Evolutionary conservation across 2,329 filamentous ascomycete species (phyloP).

Genomic region (Fusarium illudens): DNA sequence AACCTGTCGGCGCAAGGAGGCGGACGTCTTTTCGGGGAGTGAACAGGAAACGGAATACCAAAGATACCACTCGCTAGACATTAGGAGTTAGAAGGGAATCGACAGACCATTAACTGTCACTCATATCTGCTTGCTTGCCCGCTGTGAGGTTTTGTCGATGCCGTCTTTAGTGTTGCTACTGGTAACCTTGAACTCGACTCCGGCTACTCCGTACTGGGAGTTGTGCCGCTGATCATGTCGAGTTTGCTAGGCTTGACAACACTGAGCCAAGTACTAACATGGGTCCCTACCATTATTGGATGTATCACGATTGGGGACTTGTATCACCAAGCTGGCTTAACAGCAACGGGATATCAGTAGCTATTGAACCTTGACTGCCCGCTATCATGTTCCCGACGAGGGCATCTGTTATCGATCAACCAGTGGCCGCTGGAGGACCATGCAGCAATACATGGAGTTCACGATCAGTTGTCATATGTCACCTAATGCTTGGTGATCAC

Average conservation of each 20-base stretch:
- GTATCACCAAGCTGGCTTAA: neutral
- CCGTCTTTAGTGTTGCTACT: neutral
- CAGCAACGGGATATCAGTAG: neutral
- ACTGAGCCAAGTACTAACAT: neutral
- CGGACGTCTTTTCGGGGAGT: conserved; percentile 27
- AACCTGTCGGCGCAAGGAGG: conserved; percentile 35
- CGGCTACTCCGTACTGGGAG: neutral
- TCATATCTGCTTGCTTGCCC: neutral
- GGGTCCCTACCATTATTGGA: too few species aligned
- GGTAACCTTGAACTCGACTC: neutral
- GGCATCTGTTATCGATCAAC: neutral
- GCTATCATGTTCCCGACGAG: neutral
- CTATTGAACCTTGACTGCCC: neutral
- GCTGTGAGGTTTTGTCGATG: neutral
- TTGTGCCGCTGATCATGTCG: neutral
- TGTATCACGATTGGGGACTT: too few species aligned
- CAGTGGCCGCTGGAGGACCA: neutral
- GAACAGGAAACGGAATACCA: conserved; percentile 42
- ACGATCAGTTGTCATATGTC: neutral
- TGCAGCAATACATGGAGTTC: neutral
- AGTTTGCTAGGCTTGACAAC: neutral
- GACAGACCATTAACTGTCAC: conserved; percentile 35
- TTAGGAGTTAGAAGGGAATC: conserved; percentile 42
- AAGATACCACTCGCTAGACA: conserved; percentile 54
- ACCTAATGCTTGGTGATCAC: neutral